Percentiles rank a stretch among this genome's conserved stretches.
Conservation (phyloP, 2,329 filamentous ascomycete genomes). For the Aspergillus hiratsukae region DNA sequence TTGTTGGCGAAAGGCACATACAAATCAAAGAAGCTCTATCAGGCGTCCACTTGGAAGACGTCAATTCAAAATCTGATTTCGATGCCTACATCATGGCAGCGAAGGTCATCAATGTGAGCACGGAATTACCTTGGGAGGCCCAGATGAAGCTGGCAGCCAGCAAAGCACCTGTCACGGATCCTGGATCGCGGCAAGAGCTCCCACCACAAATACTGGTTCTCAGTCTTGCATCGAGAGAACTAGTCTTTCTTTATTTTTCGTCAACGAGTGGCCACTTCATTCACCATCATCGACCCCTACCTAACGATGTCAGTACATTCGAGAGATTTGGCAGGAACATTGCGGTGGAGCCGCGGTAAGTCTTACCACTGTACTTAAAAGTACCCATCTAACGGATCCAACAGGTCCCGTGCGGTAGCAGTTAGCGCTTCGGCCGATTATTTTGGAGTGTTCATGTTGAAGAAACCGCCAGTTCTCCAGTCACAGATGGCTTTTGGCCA, state of each 20-base stretch:
- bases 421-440: constrained; percentile 66
- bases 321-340: constrained; percentile 61
- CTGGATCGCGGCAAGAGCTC: constrained; percentile 30
- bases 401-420: constrained; percentile 55
- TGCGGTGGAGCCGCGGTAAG: constrained; percentile 72
- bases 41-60: constrained; percentile 64
- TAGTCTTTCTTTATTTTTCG: constrained; percentile 70
- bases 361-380: not conserved
- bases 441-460: constrained; percentile 68
- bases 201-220: constrained; percentile 80
- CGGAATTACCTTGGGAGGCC: constrained; percentile 35
- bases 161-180: constrained; percentile 5
- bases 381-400: constrained; percentile 8
- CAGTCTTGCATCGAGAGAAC: constrained; percentile 66
- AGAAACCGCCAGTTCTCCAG: constrained; percentile 51
- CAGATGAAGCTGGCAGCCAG: constrained; percentile 23
- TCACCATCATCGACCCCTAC: constrained; percentile 55
- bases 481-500: constrained; percentile 46
- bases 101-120: constrained; percentile 62
- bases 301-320: constrained; percentile 51
- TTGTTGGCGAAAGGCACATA: constrained; percentile 77
- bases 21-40: constrained; percentile 70
- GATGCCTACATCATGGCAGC: constrained; percentile 74
- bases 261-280: constrained; percentile 54
- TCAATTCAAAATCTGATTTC: constrained; percentile 77